Base-by-base conservation (phyloP, 208 protist genomes). In the Lotmaria passim region DNA sequence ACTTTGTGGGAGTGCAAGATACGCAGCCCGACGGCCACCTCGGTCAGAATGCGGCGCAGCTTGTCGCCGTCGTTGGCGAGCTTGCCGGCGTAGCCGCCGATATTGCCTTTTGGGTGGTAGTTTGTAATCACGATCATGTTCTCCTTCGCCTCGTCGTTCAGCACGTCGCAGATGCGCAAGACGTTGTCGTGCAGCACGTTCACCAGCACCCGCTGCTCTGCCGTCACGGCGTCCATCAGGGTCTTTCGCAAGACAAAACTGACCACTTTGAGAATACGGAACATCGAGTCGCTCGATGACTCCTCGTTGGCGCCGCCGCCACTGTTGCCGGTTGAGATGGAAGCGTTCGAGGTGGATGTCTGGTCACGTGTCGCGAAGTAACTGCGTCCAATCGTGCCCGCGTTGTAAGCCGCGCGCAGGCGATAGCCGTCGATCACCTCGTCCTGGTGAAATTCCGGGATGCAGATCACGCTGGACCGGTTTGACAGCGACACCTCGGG, bases 401-500 rank as follows among this genome's bases (percentile, higher is more conserved):
- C 73, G 41, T 77, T 83, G 55, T 87, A 84, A 30, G 79, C 73
- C 2, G 68, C 68, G 19, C 72, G 41, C 19, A 95, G 72, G 11
- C 60, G 38, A 60, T 93, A 93, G 10, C 69, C 75, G 62, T 81
- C 78, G 17, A 89, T 78, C 34, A 75, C 64, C 44, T 91, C 85
- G 33, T 84, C 83, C n/a, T 71, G 70, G 12, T 75, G 36, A 48
- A 95, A 87, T 28, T 82, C 81, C 6, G 83, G 84, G 31, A 86
- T 87, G 55, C 78, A 86, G 56, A 92, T 75, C 21, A 95, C 83
- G 23, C 78, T 81, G 7, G 83, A 86, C 23, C 85, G 83, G 62
- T 92, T 95, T 10, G 90, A 93, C 33, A 93, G 70, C 11, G 79
- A 79, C n/a, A 95, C 75, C 50, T 93, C 85, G 3, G 86, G 90